Percentiles rank a stretch among this genome's conserved stretches.
Evolutionary conservation across 2,329 filamentous ascomycete genomes (phyloP).

Genomic region (Graphilbum sp.): DNA sequence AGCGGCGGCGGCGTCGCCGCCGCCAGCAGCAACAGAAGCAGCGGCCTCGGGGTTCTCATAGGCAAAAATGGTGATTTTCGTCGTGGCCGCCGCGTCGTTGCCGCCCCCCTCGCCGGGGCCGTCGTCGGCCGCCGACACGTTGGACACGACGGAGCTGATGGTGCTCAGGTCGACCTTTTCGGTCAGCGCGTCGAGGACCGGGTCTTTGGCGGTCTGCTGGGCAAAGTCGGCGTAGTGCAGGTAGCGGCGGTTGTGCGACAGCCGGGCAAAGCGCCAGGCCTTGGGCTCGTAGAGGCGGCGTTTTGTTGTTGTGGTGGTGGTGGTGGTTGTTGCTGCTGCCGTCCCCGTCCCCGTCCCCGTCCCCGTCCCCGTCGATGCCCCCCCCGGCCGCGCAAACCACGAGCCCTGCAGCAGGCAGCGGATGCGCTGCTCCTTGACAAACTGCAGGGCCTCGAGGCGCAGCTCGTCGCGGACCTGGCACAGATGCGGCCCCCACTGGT

Average conservation of each 20-base stretch:
- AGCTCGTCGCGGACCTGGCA: conserved; percentile 82
- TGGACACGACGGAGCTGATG: conserved; percentile 87
- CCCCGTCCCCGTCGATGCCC: conserved; percentile 18
- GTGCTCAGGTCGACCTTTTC: conserved; percentile 77
- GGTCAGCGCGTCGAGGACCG: conserved; percentile 53
- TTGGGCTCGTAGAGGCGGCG: conserved; percentile 29
- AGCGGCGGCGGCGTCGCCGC: too few relatives aligned
- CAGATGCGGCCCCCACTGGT: conserved; percentile 84
- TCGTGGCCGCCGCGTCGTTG: conserved; percentile 27
- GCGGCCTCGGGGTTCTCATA: conserved; percentile 26
- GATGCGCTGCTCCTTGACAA: conserved; percentile 92
- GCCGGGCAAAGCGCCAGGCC: conserved; percentile 66
- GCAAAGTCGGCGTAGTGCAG: conserved; percentile 83
- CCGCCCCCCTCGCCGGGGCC: conserved; percentile 25
- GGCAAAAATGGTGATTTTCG: conserved; percentile 85
- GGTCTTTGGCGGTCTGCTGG: conserved; percentile 41
- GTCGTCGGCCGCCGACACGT: conserved; percentile 55
- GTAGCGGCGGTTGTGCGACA: conserved; percentile 82
- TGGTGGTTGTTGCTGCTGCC: background rate
- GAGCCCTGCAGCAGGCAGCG: conserved; percentile 74
- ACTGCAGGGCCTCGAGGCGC: conserved; percentile 79
- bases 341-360: background rate
- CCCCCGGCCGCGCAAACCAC: conserved; percentile 55
- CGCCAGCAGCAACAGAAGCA: too few relatives aligned
- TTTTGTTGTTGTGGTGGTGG: conserved; percentile 7